phyloP scores from a whole-genome alignment of 257 asterid genomes.

The Petunia secreta region DNA sequence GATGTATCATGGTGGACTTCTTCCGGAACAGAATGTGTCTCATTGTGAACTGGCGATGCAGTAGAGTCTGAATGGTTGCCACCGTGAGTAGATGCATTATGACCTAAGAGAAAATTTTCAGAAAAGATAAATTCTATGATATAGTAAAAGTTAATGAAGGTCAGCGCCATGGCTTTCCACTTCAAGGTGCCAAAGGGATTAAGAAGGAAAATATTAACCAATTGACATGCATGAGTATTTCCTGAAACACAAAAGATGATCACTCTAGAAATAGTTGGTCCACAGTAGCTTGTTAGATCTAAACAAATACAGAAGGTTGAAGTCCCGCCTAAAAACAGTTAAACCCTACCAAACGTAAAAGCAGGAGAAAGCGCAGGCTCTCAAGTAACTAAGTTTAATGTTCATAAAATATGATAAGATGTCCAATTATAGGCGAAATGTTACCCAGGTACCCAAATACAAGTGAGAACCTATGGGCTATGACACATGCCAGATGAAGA shows the following conservation, averaged over 20 bases:
- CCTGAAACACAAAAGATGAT: conserved; percentile 12
- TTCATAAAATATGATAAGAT: conserved; percentile 9
- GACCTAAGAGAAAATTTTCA: conserved; percentile 23
- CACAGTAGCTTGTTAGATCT: conserved; percentile 5
- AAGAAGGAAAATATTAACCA: neutral
- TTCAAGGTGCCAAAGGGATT: conserved; percentile 9
- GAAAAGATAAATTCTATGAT: conserved; percentile 17
- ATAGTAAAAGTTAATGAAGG: conserved; percentile 13
- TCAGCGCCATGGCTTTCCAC: neutral
- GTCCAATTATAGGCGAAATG: conserved; percentile 21
- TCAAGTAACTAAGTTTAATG: neutral
- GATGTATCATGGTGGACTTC: conserved; percentile 37
- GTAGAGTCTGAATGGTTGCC: conserved; percentile 19
- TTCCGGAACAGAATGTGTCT: conserved; percentile 18
- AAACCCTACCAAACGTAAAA: neutral
- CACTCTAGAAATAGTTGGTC: neutral
- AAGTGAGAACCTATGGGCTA: conserved; percentile 12
- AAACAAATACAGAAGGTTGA: neutral
- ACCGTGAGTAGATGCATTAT: conserved; percentile 12
- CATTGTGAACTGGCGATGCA: conserved; percentile 15
- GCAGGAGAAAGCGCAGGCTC: neutral
- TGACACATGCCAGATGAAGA: neutral
- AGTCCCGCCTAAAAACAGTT: neutral
- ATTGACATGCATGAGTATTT: conserved; percentile 20
- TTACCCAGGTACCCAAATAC: conserved; percentile 11